These are phyloP conservation scores for Wickerhamiella hasegawae DNA, from an alignment of 805 yeast species.

Conservation along the genomic window DNA sequence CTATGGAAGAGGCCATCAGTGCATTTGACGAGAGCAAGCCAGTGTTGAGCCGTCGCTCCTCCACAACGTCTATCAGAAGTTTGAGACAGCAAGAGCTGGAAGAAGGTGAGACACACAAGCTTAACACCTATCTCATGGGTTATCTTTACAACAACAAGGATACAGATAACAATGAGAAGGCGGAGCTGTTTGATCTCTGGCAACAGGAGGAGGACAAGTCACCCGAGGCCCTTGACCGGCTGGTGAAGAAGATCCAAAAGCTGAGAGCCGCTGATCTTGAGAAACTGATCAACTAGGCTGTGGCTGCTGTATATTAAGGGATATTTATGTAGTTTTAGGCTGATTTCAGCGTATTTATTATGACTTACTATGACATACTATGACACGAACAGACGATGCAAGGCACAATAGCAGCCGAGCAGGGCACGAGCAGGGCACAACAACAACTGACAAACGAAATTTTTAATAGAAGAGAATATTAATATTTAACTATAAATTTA, in stretches of 20 bases:
- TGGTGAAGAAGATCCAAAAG: neutral
- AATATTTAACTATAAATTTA: neutral
- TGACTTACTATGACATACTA: no score
- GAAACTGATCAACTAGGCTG: no score
- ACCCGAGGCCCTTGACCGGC: neutral
- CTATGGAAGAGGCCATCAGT: neutral
- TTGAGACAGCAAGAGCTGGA: constrained; percentile 59
- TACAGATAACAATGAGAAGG: neutral
- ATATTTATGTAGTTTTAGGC: no score
- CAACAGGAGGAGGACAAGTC: neutral
- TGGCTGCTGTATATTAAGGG: no score
- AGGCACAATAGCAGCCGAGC: no score
- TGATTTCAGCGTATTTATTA: no score
- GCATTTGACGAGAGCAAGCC: neutral
- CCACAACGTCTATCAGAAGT: constrained; percentile 22
- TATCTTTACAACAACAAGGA: no score
- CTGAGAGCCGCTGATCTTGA: neutral
- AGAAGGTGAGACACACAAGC: constrained; percentile 81
- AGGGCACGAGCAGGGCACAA: no score
- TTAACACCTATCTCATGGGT: constrained; percentile 53
- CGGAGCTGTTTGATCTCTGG: neutral
- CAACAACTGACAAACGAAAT: no score
- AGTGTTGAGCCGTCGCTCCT: constrained; percentile 14
- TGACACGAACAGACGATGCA: no score
- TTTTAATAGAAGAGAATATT: no score